Evolutionary conservation across 441 rosid genomes (phyloP).

Genomic region (Populus hybrid): DNA sequence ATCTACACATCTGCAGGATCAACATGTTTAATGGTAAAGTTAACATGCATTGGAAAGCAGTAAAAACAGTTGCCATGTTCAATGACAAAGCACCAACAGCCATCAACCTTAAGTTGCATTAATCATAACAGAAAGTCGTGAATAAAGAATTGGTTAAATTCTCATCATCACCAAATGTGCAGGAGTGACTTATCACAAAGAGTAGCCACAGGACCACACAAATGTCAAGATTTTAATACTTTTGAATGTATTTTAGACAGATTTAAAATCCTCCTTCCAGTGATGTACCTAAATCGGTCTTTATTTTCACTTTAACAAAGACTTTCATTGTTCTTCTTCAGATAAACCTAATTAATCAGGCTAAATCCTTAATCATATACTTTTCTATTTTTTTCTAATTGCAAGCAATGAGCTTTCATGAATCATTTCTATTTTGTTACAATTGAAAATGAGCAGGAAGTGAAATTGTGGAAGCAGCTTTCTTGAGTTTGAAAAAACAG

Average conservation of each 20-base stretch:
- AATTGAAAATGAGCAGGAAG: no score
- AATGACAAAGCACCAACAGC: neutral
- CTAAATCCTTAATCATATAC: neutral
- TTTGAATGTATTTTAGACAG: neutral
- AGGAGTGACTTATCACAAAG: neutral
- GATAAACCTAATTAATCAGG: neutral
- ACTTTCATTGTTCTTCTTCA: neutral
- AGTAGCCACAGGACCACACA: neutral
- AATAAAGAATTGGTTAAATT: constrained; percentile 8
- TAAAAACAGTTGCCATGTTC: constrained; percentile 11
- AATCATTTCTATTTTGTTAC: neutral
- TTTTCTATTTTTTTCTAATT: neutral
- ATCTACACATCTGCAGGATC: constrained; percentile 39
- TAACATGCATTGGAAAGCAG: neutral
- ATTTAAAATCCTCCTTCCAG: neutral
- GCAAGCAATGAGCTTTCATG: neutral
- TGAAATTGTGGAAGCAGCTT: neutral
- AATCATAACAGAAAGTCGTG: constrained; percentile 1
- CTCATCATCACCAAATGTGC: neutral
- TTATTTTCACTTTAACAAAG: neutral
- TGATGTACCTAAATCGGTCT: neutral
- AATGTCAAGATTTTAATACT: neutral
- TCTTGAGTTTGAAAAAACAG: neutral
- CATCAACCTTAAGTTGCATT: neutral
- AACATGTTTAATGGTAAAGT: constrained; percentile 18